These are phyloP conservation scores for Ophiostoma triangulosporum DNA, from an alignment of 2,329 filamentous ascomycete species.

Conservation along the genomic window DNA sequence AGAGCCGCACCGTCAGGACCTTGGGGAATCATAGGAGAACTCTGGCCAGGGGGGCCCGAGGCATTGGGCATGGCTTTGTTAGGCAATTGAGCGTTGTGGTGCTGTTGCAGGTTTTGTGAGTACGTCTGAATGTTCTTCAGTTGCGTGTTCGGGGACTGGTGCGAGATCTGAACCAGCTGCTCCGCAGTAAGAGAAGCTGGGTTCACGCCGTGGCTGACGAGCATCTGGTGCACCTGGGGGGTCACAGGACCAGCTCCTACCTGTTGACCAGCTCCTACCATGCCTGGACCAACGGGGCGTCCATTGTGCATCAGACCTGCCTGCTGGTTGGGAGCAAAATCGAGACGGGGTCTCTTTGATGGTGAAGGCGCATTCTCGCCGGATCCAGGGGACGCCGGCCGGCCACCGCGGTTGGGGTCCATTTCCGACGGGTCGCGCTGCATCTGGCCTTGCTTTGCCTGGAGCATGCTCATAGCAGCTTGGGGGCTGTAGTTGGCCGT, in stretches of 20 bases:
- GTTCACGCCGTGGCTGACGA: slow-evolving; percentile 60
- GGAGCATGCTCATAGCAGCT: slow-evolving; percentile 51
- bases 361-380: slow-evolving; percentile 85
- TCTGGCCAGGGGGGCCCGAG: slow-evolving; percentile 58
- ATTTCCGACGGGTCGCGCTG: slow-evolving; percentile 77
- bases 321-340: slow-evolving; percentile 62
- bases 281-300: slow-evolving; percentile 51
- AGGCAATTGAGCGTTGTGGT: slow-evolving; percentile 69
- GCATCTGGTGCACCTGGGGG: slow-evolving; percentile 44
- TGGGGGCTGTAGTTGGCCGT: slow-evolving; percentile 38
- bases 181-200: slow-evolving; percentile 57
- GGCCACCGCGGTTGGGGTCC: slow-evolving; percentile 67
- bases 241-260: slow-evolving; percentile 39
- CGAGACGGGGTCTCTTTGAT: slow-evolving; percentile 76
- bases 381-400: slow-evolving; percentile 68
- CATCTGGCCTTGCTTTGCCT: slow-evolving; percentile 61
- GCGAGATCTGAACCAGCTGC: slow-evolving; percentile 56
- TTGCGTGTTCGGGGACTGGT: slow-evolving; percentile 46
- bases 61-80: slow-evolving; percentile 68
- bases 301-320: slow-evolving; percentile 61
- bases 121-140: slow-evolving; percentile 81
- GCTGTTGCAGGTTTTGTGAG: slow-evolving; percentile 69
- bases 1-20: slow-evolving; percentile 51
- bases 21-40: slow-evolving; percentile 68
- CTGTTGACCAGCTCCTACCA: slow-evolving; percentile 61